phyloP scores from a whole-genome alignment of 192 early-diverging fungal genomes.

The Oehlia diaphana region DNA sequence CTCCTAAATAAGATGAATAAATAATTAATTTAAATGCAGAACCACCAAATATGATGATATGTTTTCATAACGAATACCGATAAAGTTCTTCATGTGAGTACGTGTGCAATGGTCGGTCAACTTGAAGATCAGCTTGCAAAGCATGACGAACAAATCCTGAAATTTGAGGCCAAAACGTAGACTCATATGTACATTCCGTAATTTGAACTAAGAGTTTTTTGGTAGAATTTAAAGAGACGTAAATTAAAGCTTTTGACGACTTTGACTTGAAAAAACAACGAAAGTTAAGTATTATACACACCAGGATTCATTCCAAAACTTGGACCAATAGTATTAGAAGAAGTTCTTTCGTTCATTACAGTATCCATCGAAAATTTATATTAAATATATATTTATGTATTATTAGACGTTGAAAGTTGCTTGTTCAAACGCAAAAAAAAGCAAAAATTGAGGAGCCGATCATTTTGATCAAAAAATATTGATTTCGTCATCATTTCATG shows the following conservation, averaged over 20 bases:
- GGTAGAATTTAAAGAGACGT: neutral
- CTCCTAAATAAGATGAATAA: neutral
- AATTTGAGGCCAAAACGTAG: slow-evolving; percentile 29
- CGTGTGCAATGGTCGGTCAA: slow-evolving; percentile 19
- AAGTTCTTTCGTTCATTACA: neutral
- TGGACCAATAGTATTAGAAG: neutral
- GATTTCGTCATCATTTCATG: too few relatives aligned
- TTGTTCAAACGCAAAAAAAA: too few relatives aligned
- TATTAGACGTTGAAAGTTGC: too few relatives aligned
- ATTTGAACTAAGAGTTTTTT: neutral
- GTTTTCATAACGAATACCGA: neutral
- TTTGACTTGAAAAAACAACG: too few relatives aligned
- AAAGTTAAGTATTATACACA: neutral
- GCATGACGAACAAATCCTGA: slow-evolving; percentile 27
- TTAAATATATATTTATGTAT: neutral
- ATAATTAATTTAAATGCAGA: neutral
- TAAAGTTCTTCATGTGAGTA: slow-evolving; percentile 37
- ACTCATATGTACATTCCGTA: slow-evolving; percentile 16
- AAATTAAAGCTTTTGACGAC: neutral
- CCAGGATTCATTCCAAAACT: neutral
- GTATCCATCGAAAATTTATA: neutral
- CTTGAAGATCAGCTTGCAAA: slow-evolving; percentile 19
- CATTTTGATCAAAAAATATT: too few relatives aligned
- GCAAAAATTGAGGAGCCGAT: too few relatives aligned
- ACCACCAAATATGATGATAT: neutral